Conservation (phyloP, 345 rosid genomes). For the Schrenkiella parvula region DNA sequence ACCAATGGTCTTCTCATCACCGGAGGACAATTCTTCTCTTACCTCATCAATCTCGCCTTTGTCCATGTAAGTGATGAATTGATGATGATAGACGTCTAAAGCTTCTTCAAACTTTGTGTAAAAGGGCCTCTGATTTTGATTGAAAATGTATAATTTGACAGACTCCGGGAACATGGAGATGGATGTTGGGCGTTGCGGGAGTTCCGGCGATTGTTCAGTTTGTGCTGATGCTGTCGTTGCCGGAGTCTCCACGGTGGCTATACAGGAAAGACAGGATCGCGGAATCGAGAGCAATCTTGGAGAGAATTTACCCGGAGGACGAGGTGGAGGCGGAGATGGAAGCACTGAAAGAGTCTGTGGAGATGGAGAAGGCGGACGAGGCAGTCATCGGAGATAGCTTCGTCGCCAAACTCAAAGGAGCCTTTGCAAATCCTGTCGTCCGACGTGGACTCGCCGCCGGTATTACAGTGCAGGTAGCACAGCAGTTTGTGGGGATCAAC, state of each 20-base stretch:
- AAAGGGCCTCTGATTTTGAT: neutral
- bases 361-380: conserved; percentile 56
- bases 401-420: conserved; percentile 59
- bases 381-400: conserved; percentile 42
- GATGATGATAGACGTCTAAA: neutral
- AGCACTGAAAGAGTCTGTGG: conserved; percentile 46
- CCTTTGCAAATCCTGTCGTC: conserved; percentile 40
- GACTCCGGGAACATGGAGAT: conserved; percentile 81
- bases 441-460: conserved; percentile 83
- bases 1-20: conserved; percentile 76
- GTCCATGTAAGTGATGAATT: conserved; percentile 41
- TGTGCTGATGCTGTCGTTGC: conserved; percentile 56
- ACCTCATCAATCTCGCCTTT: conserved; percentile 81
- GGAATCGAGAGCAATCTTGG: conserved; percentile 61
- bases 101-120: neutral
- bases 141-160: conserved; percentile 16
- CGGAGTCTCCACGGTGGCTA: conserved; percentile 93
- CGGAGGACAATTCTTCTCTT: conserved; percentile 80
- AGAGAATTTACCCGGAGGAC: conserved; percentile 55
- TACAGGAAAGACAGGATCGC: conserved; percentile 46
- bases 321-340: conserved; percentile 61
- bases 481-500: conserved; percentile 88
- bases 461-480: conserved; percentile 79
- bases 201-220: conserved; percentile 65
- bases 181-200: conserved; percentile 91